Percentiles rank a stretch among this genome's conserved stretches.
These are phyloP conservation scores for Lichtheimia ornata DNA, from an alignment of 371 early-diverging fungal species.

Conservation along the genomic window DNA sequence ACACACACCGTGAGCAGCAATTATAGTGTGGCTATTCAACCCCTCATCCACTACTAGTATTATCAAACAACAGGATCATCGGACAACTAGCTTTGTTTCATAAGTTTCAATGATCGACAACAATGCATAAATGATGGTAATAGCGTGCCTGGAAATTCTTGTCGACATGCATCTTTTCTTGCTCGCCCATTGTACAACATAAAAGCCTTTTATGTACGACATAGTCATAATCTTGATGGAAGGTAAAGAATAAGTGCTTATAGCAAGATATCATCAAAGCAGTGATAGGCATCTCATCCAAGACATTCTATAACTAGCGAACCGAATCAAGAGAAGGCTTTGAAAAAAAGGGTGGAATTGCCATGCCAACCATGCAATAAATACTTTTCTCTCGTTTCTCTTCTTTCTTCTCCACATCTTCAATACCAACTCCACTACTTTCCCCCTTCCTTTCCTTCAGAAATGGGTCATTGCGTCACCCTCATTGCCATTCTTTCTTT, in stretches of 20 bases:
- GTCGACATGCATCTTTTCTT: constrained; percentile 4
- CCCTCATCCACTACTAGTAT: too few species aligned
- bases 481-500: constrained; percentile 6
- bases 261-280: background rate
- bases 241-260: constrained; percentile 5
- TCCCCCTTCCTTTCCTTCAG: constrained; percentile 5
- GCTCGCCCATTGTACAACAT: constrained; percentile 8
- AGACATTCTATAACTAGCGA: background rate
- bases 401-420: background rate
- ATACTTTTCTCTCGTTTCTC: background rate
- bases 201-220: constrained; percentile 1
- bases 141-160: too few species aligned
- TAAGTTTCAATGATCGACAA: too few species aligned
- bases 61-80: too few species aligned
- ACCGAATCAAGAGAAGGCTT: background rate
- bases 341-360: too few species aligned
- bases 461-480: background rate
- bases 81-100: too few species aligned
- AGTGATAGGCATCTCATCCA: background rate
- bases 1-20: too few species aligned
- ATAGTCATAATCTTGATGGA: constrained; percentile 4
- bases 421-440: background rate
- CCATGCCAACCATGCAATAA: background rate
- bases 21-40: too few species aligned
- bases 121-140: too few species aligned